Evolutionary conservation across 73 alveolate genomes (phyloP).

Genomic region (Uronychia setigera): DNA sequence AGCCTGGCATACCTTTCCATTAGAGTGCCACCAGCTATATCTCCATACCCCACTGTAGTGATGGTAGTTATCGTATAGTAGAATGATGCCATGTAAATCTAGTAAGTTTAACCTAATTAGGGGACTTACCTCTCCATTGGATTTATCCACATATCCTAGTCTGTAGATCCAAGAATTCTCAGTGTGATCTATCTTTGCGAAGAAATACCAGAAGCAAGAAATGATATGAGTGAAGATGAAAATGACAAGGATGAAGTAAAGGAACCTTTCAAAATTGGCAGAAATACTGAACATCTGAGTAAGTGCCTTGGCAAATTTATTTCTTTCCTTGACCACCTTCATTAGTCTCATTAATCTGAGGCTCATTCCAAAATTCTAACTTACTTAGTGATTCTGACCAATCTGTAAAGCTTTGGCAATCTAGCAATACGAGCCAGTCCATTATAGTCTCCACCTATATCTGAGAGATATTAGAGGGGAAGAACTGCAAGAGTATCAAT

Average conservation of each 20-base stretch:
- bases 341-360: slow-evolving; percentile 46
- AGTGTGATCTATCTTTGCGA: slow-evolving; percentile 54
- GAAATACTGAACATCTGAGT: slow-evolving; percentile 55
- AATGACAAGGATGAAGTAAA: slow-evolving; percentile 48
- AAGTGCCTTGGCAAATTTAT: slow-evolving; percentile 49
- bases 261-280: slow-evolving; percentile 57
- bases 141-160: slow-evolving; percentile 16
- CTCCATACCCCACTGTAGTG: slow-evolving; percentile 89
- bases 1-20: slow-evolving; percentile 38
- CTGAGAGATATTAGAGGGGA: slow-evolving; percentile 30
- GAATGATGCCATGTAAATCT: slow-evolving; percentile 63
- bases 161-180: slow-evolving; percentile 67
- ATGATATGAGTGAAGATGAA: slow-evolving; percentile 50
- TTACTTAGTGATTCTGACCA: slow-evolving; percentile 56
- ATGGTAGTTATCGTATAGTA: slow-evolving; percentile 77
- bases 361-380: slow-evolving; percentile 59
- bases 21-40: slow-evolving; percentile 42
- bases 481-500: slow-evolving; percentile 62
- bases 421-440: slow-evolving; percentile 65
- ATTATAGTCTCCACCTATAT: slow-evolving; percentile 23
- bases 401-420: slow-evolving; percentile 70
- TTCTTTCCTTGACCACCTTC: slow-evolving; percentile 80
- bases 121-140: slow-evolving; percentile 22
- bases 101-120: not conserved
- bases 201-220: slow-evolving; percentile 71